Conservation (phyloP, 177 flowering plant genomes). For the Vitis hybrid region DNA sequence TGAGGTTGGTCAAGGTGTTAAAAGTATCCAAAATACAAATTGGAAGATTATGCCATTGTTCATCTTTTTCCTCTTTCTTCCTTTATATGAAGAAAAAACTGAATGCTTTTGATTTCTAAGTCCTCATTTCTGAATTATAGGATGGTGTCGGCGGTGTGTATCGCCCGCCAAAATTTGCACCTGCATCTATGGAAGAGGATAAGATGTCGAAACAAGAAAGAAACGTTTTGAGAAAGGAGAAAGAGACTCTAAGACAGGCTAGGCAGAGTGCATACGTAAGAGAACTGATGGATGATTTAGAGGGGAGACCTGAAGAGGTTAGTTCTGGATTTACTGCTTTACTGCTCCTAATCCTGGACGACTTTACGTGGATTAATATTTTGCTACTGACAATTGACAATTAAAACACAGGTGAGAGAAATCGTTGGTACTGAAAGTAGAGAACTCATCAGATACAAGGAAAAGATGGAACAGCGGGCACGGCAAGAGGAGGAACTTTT, state of each 20-base stretch:
- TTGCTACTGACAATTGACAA: background rate
- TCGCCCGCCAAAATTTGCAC: slow-evolving; percentile 80
- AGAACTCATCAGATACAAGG: slow-evolving; percentile 49
- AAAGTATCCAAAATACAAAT: no score
- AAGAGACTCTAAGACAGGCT: slow-evolving; percentile 43
- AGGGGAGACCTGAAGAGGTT: slow-evolving; percentile 97
- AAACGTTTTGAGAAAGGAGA: slow-evolving; percentile 63
- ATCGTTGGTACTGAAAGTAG: slow-evolving; percentile 58
- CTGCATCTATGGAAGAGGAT: slow-evolving; percentile 73
- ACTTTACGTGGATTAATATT: background rate
- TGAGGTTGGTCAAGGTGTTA: slow-evolving; percentile 22
- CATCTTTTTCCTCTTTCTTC: no score
- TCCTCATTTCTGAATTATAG: no score
- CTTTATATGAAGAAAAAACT: no score
- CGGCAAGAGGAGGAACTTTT: slow-evolving; percentile 78
- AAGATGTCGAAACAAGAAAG: slow-evolving; percentile 67
- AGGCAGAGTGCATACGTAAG: slow-evolving; percentile 52
- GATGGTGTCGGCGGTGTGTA: slow-evolving; percentile 27
- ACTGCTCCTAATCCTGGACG: background rate
- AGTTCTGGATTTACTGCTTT: slow-evolving; percentile 19
- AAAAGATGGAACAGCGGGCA: slow-evolving; percentile 58
- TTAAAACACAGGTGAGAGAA: slow-evolving; percentile 57
- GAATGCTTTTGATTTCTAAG: no score
- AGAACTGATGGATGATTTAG: slow-evolving; percentile 62
- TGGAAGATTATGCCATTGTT: no score